Conservation (phyloP, 148 eudicot genomes). For the Chenopodium berlandieri region DNA sequence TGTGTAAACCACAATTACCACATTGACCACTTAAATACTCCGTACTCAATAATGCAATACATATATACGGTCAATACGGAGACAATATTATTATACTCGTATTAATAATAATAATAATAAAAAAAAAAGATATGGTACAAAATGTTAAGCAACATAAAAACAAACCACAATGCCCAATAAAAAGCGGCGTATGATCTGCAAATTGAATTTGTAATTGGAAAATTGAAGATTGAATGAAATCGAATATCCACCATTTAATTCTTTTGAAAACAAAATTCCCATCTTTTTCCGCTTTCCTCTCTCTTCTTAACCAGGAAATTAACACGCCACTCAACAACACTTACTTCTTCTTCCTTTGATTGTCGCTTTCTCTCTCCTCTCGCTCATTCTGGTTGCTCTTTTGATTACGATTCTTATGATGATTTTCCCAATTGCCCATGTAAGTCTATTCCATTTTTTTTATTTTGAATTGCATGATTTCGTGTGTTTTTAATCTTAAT, state of each 20-base stretch:
- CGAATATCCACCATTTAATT: slow-evolving; percentile 4
- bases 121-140: too few relatives aligned
- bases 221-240: not conserved
- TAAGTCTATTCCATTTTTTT: slow-evolving; percentile 4
- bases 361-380: too few relatives aligned
- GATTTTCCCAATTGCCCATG: not conserved
- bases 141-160: not conserved
- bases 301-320: not conserved
- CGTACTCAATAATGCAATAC: too few relatives aligned
- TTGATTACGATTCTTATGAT: too few relatives aligned
- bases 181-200: not conserved
- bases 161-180: not conserved
- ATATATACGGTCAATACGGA: too few relatives aligned
- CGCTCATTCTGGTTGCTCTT: too few relatives aligned
- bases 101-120: too few relatives aligned
- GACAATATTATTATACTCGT: too few relatives aligned
- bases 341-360: too few relatives aligned
- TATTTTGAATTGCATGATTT: not conserved
- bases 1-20: too few relatives aligned
- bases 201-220: not conserved
- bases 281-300: too few relatives aligned
- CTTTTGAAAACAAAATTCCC: not conserved
- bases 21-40: too few relatives aligned
- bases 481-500: not conserved
- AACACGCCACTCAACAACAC: not conserved